Base-by-base conservation (phyloP, 1,284 basidiomycete genomes). In the Fomitiporia mediterranea region DNA sequence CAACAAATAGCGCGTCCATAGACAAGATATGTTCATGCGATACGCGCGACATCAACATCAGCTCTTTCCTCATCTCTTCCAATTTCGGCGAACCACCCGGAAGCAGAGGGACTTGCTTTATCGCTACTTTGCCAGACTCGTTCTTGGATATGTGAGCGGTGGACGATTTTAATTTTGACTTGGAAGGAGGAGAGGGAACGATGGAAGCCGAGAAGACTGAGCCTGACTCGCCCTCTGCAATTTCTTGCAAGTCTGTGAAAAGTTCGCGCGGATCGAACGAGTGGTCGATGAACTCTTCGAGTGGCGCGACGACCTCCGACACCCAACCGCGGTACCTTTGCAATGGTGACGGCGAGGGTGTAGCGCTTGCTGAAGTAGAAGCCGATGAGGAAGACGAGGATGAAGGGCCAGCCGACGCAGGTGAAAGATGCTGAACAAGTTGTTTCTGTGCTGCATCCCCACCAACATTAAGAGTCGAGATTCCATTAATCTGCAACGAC, bases 141-240 rank as follows among this genome's bases (percentile, higher is more conserved):
- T 71, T 48, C 73, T 61, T 2, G 65, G 57, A 9, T 71, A 67
- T 4, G 73, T 56, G 38, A 47, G 51, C 23, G 21, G 32, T 47
- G 17, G n/a, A 39, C 40, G 56, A 58, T 47, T 62, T 56, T 37
- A 70, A 23, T 77, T 66, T 62, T 64, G 68, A 53, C 74, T 72
- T 61, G 30, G 68, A 68, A 11, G 69, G 30, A 13, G 44, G 49
- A 6, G 71, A 59, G 7, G 71, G 69, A 9, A 74, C 62, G 2
- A 86, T 70, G 5, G 74, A 71, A 0, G 86, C 86, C 21, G 81
- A 77, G 64, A 74, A 91, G 19, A 91, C 85, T 2, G 79, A 83
- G 1, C 89, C 89, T 47, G 80, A 85, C 63, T 89, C 88, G 42
- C 89, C 88, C 67, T 91, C 84, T 0, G 87, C 88, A 32, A 91